Percentiles rank a stretch among this genome's conserved stretches.
phyloP scores from a whole-genome alignment of 805 yeast species.

The Hanseniaspora occidentalis region DNA sequence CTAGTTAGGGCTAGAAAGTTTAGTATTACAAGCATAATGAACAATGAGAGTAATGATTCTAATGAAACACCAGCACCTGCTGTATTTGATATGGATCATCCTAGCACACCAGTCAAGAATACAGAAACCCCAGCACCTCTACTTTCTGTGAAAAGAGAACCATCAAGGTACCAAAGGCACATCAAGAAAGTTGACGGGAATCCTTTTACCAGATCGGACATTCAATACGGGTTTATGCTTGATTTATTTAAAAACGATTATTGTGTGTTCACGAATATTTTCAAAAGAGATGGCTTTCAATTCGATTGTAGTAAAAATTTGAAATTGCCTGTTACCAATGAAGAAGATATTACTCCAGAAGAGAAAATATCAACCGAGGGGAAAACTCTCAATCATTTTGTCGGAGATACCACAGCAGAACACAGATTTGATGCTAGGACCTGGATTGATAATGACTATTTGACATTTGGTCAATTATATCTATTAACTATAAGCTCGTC shows the following conservation, averaged over 20 bases:
- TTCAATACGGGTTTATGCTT: conserved; percentile 68
- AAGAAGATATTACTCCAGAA: conserved; percentile 10
- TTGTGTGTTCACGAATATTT: conserved; percentile 52
- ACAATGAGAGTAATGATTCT: too few species aligned
- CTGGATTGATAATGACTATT: conserved; percentile 29
- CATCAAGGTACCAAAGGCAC: conserved; percentile 29
- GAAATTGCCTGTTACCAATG: conserved; percentile 3
- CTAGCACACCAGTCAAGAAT: too few species aligned
- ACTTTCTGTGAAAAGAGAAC: neutral
- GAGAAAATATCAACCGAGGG: neutral
- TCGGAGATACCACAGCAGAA: neutral
- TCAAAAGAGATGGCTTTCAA: conserved; percentile 15
- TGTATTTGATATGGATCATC: neutral
- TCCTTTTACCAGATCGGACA: conserved; percentile 79
- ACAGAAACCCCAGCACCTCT: too few species aligned
- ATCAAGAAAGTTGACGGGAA: conserved; percentile 86
- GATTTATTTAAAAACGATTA: conserved; percentile 50
- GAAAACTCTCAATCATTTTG: neutral
- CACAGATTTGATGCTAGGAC: conserved; percentile 24
- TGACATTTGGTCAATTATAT: conserved; percentile 77
- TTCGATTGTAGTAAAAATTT: neutral
- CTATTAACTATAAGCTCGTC: conserved; percentile 72
- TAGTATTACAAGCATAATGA: neutral
- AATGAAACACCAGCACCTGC: neutral
- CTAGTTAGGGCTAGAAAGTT: neutral